Evolutionary conservation across 139 green algal species (phyloP).

Genomic region (Picochlorum costavermella): DNA sequence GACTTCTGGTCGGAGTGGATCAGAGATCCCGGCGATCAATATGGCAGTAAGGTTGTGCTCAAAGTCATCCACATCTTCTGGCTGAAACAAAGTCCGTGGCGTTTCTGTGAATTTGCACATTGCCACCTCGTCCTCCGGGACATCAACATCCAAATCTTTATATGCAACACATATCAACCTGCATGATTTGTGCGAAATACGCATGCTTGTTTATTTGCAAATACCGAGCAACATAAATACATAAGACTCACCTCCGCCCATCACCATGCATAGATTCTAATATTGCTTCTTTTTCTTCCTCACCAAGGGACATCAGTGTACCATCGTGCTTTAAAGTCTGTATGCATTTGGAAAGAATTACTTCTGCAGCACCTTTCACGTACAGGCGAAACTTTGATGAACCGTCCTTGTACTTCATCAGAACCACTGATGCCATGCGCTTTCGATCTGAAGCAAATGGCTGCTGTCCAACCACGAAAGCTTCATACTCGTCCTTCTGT

Average conservation of each 20-base stretch:
- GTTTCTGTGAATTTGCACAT: neutral
- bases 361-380: constrained; percentile 85
- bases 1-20: constrained; percentile 73
- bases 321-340: constrained; percentile 19
- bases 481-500: constrained; percentile 1
- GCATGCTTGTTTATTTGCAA: neutral
- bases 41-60: constrained; percentile 35
- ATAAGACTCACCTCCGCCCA: constrained; percentile 13
- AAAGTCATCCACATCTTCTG: constrained; percentile 20
- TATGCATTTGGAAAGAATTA: constrained; percentile 75
- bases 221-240: neutral
- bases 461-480: constrained; percentile 10
- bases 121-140: neutral
- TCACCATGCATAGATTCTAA: constrained; percentile 24
- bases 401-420: neutral
- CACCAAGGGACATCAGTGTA: constrained; percentile 19
- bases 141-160: constrained; percentile 38
- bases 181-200: constrained; percentile 1
- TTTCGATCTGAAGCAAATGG: constrained; percentile 85
- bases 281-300: constrained; percentile 24
- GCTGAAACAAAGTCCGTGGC: constrained; percentile 1
- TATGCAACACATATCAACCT: constrained; percentile 70
- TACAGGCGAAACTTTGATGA: constrained; percentile 26
- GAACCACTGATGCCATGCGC: constrained; percentile 53
- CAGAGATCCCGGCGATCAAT: constrained; percentile 60